Base-by-base conservation (phyloP, 352 stramenopile genomes). In the Phytophthora parvispora region DNA sequence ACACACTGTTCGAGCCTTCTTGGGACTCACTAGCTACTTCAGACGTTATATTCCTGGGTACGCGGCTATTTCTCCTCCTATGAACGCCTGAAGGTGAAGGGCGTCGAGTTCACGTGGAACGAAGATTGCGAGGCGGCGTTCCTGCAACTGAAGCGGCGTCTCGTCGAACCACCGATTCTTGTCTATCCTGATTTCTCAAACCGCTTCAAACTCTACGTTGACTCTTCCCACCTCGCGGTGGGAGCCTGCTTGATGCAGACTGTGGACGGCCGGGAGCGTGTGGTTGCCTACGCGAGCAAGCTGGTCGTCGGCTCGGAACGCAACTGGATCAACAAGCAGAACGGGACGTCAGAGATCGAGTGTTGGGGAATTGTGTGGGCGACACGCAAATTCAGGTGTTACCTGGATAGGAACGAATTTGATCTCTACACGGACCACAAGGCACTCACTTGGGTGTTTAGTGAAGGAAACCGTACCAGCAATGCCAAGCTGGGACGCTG, bases 201-300 rank as follows among this genome's bases (percentile, higher is more conserved):
- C n/a, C 27, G 55, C 1, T 47, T 63, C 18, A 52, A 62, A 5
- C 15, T 62, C 8, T 51, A 62, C n/a, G 55, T 63, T 0, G 42
- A 54, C 24, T 63, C 55, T 1, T 63, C 55, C 1, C 25, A 18
- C 1, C 22, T 47, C 8, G 55, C 42, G 1, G 42, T 54, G n/a
- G 55, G 55, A 2, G 42, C 55, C 9, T 63, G 55, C 22, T 22
- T 60, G 2, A 63, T 52, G 42, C 55, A 63, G 12, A 40, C 38
- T 0, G 24, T 60, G 5, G 52, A 60, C 16, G 52, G 36, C 15
- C 36, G 52, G 1, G 55, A 63, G 3, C 55, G 55, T 2, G 42
- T 32, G 1, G 20, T 63, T 0, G 25, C 55, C 0, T 63, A 54
- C 42, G 40, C 54, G 6, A 62, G 38, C 29, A 62, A 62, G 54